These are phyloP conservation scores for Fusarium avenaceum DNA, from an alignment of 2,329 filamentous ascomycete genomes.

Conservation along the genomic window DNA sequence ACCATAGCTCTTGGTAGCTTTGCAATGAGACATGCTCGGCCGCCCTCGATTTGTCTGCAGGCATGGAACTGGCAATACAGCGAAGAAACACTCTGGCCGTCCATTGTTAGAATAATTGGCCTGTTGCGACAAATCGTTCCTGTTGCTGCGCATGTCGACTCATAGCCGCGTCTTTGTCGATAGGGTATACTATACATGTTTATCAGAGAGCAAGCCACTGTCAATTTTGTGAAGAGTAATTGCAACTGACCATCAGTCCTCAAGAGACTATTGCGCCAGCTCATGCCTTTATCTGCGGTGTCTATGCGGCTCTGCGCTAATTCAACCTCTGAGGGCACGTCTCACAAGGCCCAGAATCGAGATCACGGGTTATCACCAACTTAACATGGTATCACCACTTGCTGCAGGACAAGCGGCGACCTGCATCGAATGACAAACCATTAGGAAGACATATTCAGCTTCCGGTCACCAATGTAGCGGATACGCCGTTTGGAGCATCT, in stretches of 20 bases:
- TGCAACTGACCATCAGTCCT: neutral
- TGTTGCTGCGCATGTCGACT: conserved; percentile 39
- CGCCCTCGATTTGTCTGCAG: conserved; percentile 45
- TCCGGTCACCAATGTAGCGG: neutral
- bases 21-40: conserved; percentile 37
- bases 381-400: conserved; percentile 10
- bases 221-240: too few relatives aligned
- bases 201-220: neutral
- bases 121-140: conserved; percentile 43
- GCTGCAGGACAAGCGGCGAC: conserved; percentile 13
- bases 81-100: conserved; percentile 36
- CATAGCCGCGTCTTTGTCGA: conserved; percentile 3
- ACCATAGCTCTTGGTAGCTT: conserved; percentile 43
- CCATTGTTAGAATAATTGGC: conserved; percentile 26
- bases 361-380: conserved; percentile 1
- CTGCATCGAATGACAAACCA: conserved; percentile 17
- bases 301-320: conserved; percentile 15
- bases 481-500: neutral
- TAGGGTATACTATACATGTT: conserved; percentile 1
- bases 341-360: conserved; percentile 18
- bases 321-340: conserved; percentile 11
- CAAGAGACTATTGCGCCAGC: neutral
- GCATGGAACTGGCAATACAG: conserved; percentile 47
- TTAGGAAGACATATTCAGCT: neutral
- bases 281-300: neutral